phyloP scores from a whole-genome alignment of 2,329 filamentous ascomycete genomes.

The Fusarium sp. region DNA sequence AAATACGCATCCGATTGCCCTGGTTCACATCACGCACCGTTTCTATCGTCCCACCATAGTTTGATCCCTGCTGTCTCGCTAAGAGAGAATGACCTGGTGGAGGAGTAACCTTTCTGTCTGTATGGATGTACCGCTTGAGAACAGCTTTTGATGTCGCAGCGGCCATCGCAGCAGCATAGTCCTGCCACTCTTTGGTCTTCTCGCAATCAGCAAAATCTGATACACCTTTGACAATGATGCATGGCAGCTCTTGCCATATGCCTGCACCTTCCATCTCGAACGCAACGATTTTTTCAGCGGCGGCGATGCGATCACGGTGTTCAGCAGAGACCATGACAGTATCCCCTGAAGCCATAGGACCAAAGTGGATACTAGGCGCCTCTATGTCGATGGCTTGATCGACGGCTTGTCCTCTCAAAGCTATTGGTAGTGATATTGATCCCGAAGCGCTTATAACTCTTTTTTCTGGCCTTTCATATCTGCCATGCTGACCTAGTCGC shows the following conservation, averaged over 20 bases:
- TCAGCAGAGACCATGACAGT: constrained; percentile 49
- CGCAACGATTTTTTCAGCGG: constrained; percentile 25
- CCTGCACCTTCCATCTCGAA: constrained; percentile 49
- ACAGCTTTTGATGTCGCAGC: not conserved
- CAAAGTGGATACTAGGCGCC: not conserved
- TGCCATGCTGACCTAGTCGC: not conserved
- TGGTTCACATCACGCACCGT: not conserved
- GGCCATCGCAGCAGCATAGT: not conserved
- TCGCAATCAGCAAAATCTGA: not conserved
- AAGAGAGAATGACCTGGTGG: fast-evolving
- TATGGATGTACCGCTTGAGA: not conserved
- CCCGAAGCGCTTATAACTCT: fast-evolving
- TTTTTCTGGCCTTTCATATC: not conserved
- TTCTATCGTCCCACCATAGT: not conserved
- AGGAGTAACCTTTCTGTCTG: fast-evolving
- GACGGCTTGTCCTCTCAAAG: not conserved
- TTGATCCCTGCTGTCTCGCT: not conserved
- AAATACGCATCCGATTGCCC: not conserved
- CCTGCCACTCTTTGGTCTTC: not conserved
- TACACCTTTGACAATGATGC: constrained; percentile 47
- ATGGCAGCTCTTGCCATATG: constrained; percentile 46
- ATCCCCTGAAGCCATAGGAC: constrained; percentile 48
- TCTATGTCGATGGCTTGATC: fast-evolving
- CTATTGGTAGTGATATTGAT: fast-evolving
- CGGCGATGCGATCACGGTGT: constrained; percentile 46